These are phyloP conservation scores for Aspergillus sp. DNA, from an alignment of 2,329 filamentous ascomycete genomes.

Conservation along the genomic window DNA sequence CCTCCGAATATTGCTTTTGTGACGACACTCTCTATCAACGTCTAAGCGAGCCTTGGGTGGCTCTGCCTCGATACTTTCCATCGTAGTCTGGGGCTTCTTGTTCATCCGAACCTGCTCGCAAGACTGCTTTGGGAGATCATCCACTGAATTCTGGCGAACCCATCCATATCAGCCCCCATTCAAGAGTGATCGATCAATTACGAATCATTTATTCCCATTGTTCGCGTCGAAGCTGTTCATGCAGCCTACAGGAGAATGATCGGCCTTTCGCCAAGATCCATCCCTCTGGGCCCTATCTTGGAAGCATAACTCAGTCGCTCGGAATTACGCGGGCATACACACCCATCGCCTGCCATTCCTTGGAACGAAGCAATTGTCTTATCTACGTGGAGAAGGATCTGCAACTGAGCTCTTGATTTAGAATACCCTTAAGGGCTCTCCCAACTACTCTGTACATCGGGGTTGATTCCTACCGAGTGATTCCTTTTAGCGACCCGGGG, in stretches of 20 bases:
- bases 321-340: not conserved
- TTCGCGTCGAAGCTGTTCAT: constrained; percentile 7
- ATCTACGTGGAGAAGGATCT: not conserved
- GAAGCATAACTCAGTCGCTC: not conserved
- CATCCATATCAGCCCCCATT: not conserved
- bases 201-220: not conserved
- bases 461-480: not conserved
- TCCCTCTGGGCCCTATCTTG: not conserved
- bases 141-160: not conserved
- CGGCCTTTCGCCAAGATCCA: constrained; percentile 7
- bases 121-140: not conserved
- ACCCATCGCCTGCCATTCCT: not conserved
- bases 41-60: not conserved
- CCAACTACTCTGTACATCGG: not conserved
- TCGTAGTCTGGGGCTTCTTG: not conserved
- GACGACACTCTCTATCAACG: not conserved
- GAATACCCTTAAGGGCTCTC: not conserved
- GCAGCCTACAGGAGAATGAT: constrained; percentile 5
- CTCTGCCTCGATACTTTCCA: not conserved
- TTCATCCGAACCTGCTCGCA: not conserved
- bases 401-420: not conserved
- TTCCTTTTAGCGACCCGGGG: not conserved
- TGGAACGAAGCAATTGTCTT: not conserved
- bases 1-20: constrained; percentile 7
- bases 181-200: not conserved